Base-by-base conservation (phyloP, 2,329 filamentous ascomycete genomes). In the Penicillium sp. region DNA sequence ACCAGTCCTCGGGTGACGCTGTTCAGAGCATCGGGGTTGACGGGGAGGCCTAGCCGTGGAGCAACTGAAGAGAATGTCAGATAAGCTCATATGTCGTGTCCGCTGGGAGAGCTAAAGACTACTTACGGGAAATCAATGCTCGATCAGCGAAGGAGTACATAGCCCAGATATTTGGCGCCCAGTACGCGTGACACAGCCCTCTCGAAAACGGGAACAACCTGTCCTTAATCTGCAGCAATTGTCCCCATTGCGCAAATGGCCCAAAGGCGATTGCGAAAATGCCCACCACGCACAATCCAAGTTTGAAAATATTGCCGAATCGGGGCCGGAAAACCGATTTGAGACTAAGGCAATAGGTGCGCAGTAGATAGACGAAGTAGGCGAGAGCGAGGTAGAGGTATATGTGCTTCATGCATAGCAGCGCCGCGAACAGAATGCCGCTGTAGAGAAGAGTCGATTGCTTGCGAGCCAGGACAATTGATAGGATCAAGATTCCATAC, bases 161-260 rank as follows among this genome's bases (percentile, higher is more conserved):
- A 0, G 94, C 93, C 94, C 94, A 99, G 1, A 96, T 79, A 64
- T 99, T 99, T 0, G 94, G 92, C 12, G 94, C 94, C 94, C 94
- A 99, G 73, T 99, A 99, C 0, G 94, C 94, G 77, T 99, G 94
- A 71, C 93, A 97, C 5, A 99, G 79, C 0, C 94, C 94, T 57
- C 94, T 83, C 1, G 91, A 91, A 73, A 99, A 99, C 0, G 94
- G 94, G 67, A 99, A 99, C 9, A 99, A 78, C 35, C 94, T 84
- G 68, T 86, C 88, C 57, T 94, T 75, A 22, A 99, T 80, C 76
- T 97, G 94, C 12, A 88, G 84, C 16, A 96, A 84, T 74, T 97
- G 94, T 9, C 84, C 85, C 84, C 88, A 88, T 56, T 86, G 80
- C 4, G 83, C 86, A 74, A 97, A 99, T 0, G 94, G 94, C 0